phyloP scores from a whole-genome alignment of 2,329 filamentous ascomycete species.

The Alternaria ventricosa region DNA sequence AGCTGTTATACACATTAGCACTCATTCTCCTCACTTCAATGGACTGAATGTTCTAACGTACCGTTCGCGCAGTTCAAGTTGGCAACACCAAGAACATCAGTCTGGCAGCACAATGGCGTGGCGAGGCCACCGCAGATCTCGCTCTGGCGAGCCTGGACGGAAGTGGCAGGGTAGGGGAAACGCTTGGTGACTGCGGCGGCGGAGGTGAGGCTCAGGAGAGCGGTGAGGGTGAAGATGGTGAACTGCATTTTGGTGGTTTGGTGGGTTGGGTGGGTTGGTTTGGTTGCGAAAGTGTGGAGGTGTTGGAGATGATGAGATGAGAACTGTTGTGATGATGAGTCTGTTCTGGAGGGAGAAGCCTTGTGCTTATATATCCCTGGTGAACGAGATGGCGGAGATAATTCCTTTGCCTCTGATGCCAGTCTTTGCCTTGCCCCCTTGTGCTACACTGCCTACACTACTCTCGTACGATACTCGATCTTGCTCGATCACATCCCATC shows the following conservation, averaged over 20 bases:
- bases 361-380: neutral
- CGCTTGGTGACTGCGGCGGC: conserved; percentile 13
- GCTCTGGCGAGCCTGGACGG: conserved; percentile 3
- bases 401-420: neutral
- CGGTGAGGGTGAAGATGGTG: conserved; percentile 13
- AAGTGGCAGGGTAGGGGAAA: neutral
- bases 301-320: neutral
- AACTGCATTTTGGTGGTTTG: conserved; percentile 18
- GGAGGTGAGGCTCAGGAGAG: conserved; percentile 18
- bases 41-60: neutral
- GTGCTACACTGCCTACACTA: neutral
- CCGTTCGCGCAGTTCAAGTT: conserved; percentile 27
- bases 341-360: neutral
- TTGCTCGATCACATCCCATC: neutral
- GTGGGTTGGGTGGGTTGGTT: neutral
- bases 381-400: neutral
- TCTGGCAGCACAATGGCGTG: conserved; percentile 28
- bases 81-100: conserved; percentile 19
- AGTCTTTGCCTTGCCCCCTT: neutral
- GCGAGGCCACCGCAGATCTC: conserved; percentile 21
- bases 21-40: neutral
- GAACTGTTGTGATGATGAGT: neutral
- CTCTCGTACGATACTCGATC: neutral
- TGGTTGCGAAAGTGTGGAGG: neutral
- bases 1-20: conserved; percentile 5